Evolutionary conservation across 2,329 filamentous ascomycete genomes (phyloP).

Genomic region (Hypoxylon sp.): DNA sequence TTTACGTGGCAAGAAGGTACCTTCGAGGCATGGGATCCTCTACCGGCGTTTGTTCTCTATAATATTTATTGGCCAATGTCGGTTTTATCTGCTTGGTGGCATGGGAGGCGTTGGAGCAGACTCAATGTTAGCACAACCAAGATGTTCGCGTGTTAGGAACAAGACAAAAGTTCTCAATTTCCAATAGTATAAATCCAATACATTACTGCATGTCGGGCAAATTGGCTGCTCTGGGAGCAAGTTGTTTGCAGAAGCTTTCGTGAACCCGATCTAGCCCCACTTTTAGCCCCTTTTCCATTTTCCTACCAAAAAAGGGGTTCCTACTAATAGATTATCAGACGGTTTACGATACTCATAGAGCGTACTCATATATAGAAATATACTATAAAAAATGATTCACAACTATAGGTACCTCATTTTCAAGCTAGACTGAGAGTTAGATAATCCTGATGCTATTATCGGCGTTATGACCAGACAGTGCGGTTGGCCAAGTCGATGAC

Average conservation of each 20-base stretch:
- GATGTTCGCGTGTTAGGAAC: conserved; percentile 44
- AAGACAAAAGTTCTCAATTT: too few relatives aligned
- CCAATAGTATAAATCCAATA: background rate
- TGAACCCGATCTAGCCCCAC: too few relatives aligned
- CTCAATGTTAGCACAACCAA: conserved; percentile 77
- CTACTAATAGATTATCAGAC: too few relatives aligned
- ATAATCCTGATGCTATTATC: background rate
- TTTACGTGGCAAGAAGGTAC: conserved; percentile 69
- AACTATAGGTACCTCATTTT: background rate
- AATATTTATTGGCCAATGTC: conserved; percentile 69
- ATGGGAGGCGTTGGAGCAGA: conserved; percentile 71
- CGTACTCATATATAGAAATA: background rate
- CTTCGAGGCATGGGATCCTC: conserved; percentile 68
- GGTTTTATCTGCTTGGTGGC: conserved; percentile 63
- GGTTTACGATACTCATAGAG: background rate
- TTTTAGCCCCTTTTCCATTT: too few relatives aligned
- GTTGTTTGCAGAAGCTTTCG: too few relatives aligned
- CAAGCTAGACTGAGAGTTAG: background rate
- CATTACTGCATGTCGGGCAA: background rate
- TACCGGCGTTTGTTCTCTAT: conserved; percentile 70
- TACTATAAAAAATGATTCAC: background rate
- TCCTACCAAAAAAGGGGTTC: background rate
- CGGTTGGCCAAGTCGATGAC: conserved; percentile 22
- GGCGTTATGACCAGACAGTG: background rate
- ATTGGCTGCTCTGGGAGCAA: background rate